These are phyloP conservation scores for Xylaria acuta DNA, from an alignment of 495 filamentous ascomycete species.

Conservation along the genomic window DNA sequence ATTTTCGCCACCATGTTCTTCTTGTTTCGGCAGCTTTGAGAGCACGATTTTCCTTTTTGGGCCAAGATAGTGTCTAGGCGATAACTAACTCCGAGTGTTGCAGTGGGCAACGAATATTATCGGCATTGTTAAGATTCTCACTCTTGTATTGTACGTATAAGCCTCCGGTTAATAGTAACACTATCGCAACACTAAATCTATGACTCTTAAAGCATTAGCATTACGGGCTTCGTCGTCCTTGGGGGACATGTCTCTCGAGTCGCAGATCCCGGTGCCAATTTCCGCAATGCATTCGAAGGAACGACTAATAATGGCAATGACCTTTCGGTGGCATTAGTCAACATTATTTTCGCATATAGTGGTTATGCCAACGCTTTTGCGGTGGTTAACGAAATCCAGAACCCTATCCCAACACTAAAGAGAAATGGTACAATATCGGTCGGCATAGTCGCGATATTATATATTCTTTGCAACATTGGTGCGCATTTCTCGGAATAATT, in stretches of 20 bases:
- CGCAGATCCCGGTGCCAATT: conserved; percentile 62
- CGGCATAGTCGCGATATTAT: conserved; percentile 57
- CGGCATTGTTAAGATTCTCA: conserved; percentile 62
- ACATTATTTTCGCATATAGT: conserved; percentile 68
- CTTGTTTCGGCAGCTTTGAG: not conserved
- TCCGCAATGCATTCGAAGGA: conserved; percentile 62
- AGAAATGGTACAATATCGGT: conserved; percentile 61
- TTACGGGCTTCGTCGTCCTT: conserved; percentile 66
- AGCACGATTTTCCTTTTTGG: not conserved
- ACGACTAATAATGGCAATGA: conserved; percentile 59
- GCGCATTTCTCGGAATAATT: no score
- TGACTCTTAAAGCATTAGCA: conserved; percentile 46
- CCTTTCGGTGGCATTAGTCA: conserved; percentile 64
- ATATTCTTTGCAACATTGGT: conserved; percentile 67
- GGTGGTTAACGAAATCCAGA: conserved; percentile 70
- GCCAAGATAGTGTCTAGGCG: not conserved
- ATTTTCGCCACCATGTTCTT: not conserved
- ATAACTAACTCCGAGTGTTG: not conserved
- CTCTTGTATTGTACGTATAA: conserved; percentile 54
- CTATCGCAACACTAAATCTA: not conserved
- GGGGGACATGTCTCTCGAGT: conserved; percentile 62
- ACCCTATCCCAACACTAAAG: conserved; percentile 52
- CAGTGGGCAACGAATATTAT: conserved; percentile 59
- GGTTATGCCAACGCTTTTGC: conserved; percentile 70
- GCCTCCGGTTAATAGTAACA: no score